Conservation (phyloP, 345 rosid species). For the Clausena lansium region DNA sequence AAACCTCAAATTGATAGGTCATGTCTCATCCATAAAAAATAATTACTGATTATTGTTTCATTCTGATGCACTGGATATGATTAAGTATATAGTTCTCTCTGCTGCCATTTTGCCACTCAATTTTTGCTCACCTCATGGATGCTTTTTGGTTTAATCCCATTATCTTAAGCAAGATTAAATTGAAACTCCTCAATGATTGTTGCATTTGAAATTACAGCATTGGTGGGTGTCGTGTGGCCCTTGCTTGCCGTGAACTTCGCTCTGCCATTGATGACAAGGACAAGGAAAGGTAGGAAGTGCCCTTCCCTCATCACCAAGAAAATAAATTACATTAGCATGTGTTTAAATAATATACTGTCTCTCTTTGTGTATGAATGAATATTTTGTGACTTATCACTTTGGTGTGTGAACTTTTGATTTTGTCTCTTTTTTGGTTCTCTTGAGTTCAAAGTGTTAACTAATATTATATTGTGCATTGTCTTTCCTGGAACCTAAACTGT, state of each 20-base stretch:
- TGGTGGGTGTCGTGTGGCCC: conserved; percentile 23
- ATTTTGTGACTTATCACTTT: neutral
- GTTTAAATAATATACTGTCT: neutral
- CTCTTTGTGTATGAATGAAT: neutral
- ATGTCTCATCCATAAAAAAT: neutral
- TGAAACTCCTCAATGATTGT: neutral
- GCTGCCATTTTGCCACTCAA: neutral
- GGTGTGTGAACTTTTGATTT: neutral
- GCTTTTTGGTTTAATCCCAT: neutral
- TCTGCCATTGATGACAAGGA: conserved; percentile 14
- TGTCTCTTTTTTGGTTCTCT: neutral
- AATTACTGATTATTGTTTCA: neutral
- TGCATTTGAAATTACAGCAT: conserved; percentile 17
- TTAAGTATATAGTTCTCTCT: neutral
- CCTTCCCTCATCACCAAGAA: neutral
- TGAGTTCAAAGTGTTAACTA: neutral
- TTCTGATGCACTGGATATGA: neutral
- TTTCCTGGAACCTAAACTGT: neutral
- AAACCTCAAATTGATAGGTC: neutral
- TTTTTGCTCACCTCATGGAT: neutral
- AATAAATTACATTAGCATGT: neutral
- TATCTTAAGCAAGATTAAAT: neutral
- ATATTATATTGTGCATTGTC: neutral
- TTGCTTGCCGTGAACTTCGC: conserved; percentile 22
- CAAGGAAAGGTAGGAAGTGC: conserved; percentile 17